Percentiles rank a stretch among this genome's conserved stretches.
Conservation (phyloP, 345 rosid genomes). For the Ailanthus altissimus region DNA sequence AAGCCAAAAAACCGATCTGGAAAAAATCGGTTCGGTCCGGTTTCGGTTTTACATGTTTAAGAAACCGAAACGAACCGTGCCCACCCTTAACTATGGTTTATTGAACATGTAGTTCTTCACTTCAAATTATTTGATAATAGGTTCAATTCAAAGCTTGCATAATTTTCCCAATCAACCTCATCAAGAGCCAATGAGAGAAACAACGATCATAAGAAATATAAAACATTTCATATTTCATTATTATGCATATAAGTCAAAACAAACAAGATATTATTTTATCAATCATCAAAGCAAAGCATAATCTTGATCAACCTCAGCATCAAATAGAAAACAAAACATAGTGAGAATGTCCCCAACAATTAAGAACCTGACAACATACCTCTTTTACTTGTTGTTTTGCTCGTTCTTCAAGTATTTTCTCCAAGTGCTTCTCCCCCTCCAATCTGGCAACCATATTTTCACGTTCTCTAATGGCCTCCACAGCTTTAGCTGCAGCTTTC, state of each 20-base stretch:
- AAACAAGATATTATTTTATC: not conserved
- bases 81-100: too few relatives aligned
- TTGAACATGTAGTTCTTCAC: not conserved
- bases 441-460: conserved; percentile 86
- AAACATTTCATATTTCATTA: not conserved
- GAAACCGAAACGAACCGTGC: too few relatives aligned
- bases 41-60: too few relatives aligned
- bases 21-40: too few relatives aligned
- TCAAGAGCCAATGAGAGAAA: not conserved
- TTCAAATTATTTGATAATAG: not conserved
- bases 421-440: conserved; percentile 94
- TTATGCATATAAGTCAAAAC: not conserved
- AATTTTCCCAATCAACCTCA: not conserved
- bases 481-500: conserved; percentile 77
- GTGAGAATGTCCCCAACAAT: not conserved
- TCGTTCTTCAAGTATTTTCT: conserved; percentile 88
- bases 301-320: conserved; percentile 7
- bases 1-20: too few relatives aligned
- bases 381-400: conserved; percentile 93
- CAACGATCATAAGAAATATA: not conserved
- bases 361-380: conserved; percentile 40
- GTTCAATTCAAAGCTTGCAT: not conserved
- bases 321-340: not conserved
- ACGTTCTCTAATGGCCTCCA: conserved; percentile 69
- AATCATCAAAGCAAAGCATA: not conserved